phyloP scores from a whole-genome alignment of 2,329 filamentous ascomycete genomes.

The Alternaria sp. region DNA sequence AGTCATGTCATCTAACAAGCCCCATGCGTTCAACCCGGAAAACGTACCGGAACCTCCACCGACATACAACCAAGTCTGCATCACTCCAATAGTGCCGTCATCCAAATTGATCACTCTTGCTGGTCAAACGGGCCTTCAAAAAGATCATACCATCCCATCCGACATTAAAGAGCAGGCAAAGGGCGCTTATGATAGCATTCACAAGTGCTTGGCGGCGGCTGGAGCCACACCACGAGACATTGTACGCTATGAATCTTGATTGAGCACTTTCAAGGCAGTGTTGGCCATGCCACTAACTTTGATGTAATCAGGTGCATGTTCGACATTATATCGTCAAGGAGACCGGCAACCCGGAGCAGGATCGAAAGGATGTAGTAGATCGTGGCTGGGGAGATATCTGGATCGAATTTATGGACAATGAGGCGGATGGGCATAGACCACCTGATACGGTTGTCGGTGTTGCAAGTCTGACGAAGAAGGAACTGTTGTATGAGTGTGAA shows the following conservation, averaged over 20 bases:
- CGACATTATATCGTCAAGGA: constrained; percentile 47
- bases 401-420: constrained; percentile 46
- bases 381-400: constrained; percentile 43
- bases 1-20: constrained; percentile 26
- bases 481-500: constrained; percentile 44
- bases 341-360: constrained; percentile 33
- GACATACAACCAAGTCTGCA: constrained; percentile 40
- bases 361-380: constrained; percentile 32
- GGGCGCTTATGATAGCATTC: constrained; percentile 37
- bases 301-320: constrained; percentile 28
- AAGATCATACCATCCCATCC: constrained; percentile 15
- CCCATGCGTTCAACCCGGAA: constrained; percentile 39
- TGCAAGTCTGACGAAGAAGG: constrained; percentile 39
- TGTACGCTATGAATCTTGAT: background rate
- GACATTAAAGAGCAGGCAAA: constrained; percentile 37
- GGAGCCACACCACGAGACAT: constrained; percentile 46
- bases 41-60: constrained; percentile 34
- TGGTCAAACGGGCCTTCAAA: constrained; percentile 35
- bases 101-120: constrained; percentile 43
- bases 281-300: background rate
- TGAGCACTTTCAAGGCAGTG: background rate
- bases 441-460: constrained; percentile 49
- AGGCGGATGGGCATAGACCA: constrained; percentile 42
- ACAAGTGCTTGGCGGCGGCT: constrained; percentile 33
- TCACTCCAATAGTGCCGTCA: constrained; percentile 38